Conservation (phyloP, 2,329 filamentous ascomycete species). For the Exophiala alcalophila region DNA sequence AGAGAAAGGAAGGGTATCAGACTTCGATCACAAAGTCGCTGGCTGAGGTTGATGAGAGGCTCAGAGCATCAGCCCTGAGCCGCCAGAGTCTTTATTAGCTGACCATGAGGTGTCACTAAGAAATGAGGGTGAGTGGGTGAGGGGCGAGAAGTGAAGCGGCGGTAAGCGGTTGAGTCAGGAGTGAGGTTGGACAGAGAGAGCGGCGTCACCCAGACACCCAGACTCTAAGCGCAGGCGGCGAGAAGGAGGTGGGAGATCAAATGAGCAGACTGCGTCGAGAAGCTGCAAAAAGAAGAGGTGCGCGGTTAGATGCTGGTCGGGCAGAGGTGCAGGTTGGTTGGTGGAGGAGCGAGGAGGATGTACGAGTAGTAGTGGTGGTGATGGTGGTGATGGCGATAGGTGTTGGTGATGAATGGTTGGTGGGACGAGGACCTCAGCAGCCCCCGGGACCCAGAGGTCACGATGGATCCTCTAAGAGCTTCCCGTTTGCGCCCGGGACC, state of each 20-base stretch:
- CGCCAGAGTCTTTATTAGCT: slow-evolving; percentile 17
- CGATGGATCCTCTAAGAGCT: too few species aligned
- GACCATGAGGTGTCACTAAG: slow-evolving; percentile 21
- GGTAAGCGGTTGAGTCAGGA: slow-evolving; percentile 9
- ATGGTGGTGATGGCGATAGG: too few species aligned
- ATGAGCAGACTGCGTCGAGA: too few species aligned
- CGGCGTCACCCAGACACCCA: slow-evolving; percentile 1
- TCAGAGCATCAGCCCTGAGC: slow-evolving; percentile 27
- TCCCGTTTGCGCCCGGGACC: too few species aligned
- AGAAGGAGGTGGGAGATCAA: not conserved
- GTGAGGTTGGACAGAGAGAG: slow-evolving; percentile 12
- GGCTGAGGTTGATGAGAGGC: slow-evolving; percentile 7
- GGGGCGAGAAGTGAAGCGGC: slow-evolving; percentile 11
- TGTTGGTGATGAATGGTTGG: too few species aligned
- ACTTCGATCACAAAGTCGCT: not conserved
- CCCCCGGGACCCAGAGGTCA: too few species aligned
- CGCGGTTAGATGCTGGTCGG: too few species aligned
- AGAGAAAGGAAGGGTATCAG: not conserved
- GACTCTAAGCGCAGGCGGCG: slow-evolving; percentile 1
- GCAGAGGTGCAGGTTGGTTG: too few species aligned
- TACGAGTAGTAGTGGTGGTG: too few species aligned
- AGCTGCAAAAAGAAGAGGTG: too few species aligned
- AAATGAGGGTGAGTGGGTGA: slow-evolving; percentile 3
- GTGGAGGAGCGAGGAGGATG: too few species aligned
- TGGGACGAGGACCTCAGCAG: too few species aligned